Evolutionary conservation across 106 monocot genomes (phyloP), one percentile per base, ranked within the genome.

Genomic region (Cymbidium sinense): DNA sequence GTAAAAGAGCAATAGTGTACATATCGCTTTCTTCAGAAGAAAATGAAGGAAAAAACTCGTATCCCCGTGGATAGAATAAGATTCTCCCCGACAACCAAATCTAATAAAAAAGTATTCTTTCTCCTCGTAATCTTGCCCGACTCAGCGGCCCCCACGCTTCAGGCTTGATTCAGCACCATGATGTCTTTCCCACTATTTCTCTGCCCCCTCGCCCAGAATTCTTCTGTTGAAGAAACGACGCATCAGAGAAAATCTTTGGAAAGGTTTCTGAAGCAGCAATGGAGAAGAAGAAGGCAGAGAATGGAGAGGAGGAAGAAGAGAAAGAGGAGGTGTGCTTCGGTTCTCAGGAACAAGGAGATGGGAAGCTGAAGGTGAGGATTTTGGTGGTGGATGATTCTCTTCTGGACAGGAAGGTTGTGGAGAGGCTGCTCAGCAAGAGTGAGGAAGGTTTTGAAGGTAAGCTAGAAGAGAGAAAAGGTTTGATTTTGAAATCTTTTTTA

Each of bases 381-480:
- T 75, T 75, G 75, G 75, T 75, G 75, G 75, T 75, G 43, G 75
- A 75, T 75, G 75, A 75, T 23, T 75, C 75, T 6, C 29, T 50
- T 12, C n/a, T 75, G 8, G 75, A 75, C 19, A 43, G 50, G 47
- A 75, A 51, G 75, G 31, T 75, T 75, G 75, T 75, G 30, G 75
- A 75, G 75, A 75, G 75, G 50, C 44, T 75, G 75, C 43, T 75
- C 13, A 75, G 37, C 15, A 51, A 29, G 75, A 75, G 47, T 50
- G 75, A 50, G 29, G 7, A 27, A 10, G 15, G 7, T 7, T 50
- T 44, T 50, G 50, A 75, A 75, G 75, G 75, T 75, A 34, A 75
- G 61, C 47, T 41, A 15, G 15, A 47, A 47, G 47, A 47, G 47
- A 15, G 11, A 47, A 47, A 11, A 47, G 47, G 11, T 47, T 47